Conservation (phyloP, 345 rosid genomes). For the Draba incana region DNA sequence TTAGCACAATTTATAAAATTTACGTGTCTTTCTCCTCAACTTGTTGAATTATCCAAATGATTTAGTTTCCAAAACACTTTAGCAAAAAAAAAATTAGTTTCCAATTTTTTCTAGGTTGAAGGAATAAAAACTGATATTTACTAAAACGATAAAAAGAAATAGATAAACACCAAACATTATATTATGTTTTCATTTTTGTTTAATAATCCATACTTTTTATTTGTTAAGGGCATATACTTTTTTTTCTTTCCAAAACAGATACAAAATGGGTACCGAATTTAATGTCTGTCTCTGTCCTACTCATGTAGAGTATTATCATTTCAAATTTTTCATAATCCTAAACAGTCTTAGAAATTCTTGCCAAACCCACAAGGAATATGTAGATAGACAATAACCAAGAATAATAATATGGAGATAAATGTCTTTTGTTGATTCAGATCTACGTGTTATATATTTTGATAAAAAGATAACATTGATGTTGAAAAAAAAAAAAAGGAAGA, state of each 20-base stretch:
- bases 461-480: neutral
- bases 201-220: no score
- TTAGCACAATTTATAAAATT: no score
- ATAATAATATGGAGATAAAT: conserved; percentile 1
- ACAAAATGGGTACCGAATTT: neutral
- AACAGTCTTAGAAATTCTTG: neutral
- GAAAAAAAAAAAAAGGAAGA: no score
- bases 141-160: no score
- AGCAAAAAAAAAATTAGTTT: no score
- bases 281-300: neutral
- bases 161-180: no score
- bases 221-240: neutral
- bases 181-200: no score
- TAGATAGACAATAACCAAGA: neutral
- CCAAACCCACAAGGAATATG: conserved; percentile 24
- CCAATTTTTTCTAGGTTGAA: no score
- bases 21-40: no score
- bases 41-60: no score
- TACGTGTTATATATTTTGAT: conserved; percentile 4
- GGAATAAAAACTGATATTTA: no score
- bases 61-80: no score
- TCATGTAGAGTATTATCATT: neutral
- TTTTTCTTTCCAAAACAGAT: neutral
- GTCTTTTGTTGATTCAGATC: neutral
- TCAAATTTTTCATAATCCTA: neutral